Base-by-base conservation (phyloP, 371 early-diverging fungal genomes). In the Blakeslea trispora region DNA sequence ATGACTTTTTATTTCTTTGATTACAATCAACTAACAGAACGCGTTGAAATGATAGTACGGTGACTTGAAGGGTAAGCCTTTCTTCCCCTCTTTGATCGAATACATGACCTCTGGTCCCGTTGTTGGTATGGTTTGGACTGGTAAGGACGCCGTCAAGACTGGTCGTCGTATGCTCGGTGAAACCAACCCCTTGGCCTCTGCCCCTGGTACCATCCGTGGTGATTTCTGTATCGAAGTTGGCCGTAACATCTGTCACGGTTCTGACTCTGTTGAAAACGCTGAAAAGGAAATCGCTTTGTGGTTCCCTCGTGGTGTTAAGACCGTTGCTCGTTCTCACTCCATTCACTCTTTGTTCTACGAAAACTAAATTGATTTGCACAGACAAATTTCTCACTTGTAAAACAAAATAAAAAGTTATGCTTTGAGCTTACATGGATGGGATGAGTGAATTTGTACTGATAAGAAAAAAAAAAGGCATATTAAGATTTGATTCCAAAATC, bases 121-220 rank as follows among this genome's bases (percentile, higher is more conserved):
- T 69, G 91, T 96, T 58, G 93, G 85, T 74, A 91, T 88, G 89
- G 92, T 99, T 67, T 99, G 95, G 92, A 81, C 81, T 69, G 99
- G 99, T 64, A 95, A 97, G 87, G 88, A 91, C 57, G 99, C 87
- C 58, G 98, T 99, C 81, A 91, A 91, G 85, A 88, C 90, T 69
- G 98, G 97, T 63, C 94, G 99, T 78, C 83, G 83, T 61, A 84
- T 99, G 81, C 88, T 99, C 61, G 99, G 99, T 69, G 94, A 86
- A 77, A 92, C 92, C 82, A 91, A 92, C 89, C 93, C 92, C 68
- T 80, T 94, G 70, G 90, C 89, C 71, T 93, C 95, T 61, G 85
- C 83, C 57, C 93, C 98, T 60, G 99, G 99, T 69, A 98, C 99
- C 81, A 99, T 99, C 87, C 94, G 99, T 81, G 99, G 99, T 70